These are phyloP conservation scores for Wickerhamomyces sydowiorum DNA, from an alignment of 805 yeast species.

Conservation along the genomic window DNA sequence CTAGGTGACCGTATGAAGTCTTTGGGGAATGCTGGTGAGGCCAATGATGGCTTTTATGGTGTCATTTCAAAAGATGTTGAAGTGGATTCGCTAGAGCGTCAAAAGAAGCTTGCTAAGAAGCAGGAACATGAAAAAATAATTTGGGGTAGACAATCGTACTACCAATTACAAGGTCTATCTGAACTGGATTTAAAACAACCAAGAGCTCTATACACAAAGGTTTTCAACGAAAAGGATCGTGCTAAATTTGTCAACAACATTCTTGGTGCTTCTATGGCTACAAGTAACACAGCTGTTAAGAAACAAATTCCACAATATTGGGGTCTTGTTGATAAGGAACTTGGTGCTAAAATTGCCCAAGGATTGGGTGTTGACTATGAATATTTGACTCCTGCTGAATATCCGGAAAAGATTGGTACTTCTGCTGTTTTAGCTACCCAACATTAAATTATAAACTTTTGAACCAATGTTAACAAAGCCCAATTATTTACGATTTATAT, in stretches of 20 bases:
- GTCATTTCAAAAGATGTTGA: constrained; percentile 25
- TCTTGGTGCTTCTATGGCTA: constrained; percentile 32
- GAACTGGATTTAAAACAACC: constrained; percentile 44
- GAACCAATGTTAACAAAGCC: too few relatives aligned
- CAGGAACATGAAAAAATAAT: constrained; percentile 31
- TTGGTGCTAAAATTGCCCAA: constrained; percentile 35
- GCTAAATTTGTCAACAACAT: constrained; percentile 31
- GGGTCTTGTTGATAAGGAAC: constrained; percentile 34
- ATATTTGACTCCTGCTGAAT: constrained; percentile 28
- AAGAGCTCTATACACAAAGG: constrained; percentile 35
- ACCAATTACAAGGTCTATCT: constrained; percentile 33
- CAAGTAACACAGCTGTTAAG: constrained; percentile 26
- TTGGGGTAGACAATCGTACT: constrained; percentile 31
- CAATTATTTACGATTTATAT: neutral
- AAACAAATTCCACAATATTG: constrained; percentile 34
- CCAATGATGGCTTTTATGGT: constrained; percentile 27
- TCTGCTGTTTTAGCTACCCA: constrained; percentile 6
- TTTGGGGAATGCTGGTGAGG: constrained; percentile 13
- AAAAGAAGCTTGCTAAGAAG: constrained; percentile 20
- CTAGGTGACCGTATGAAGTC: constrained; percentile 26
- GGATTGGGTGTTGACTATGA: constrained; percentile 34
- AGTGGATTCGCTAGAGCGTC: constrained; percentile 23
- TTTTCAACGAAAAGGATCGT: constrained; percentile 28
- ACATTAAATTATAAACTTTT: neutral
- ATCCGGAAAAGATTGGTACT: constrained; percentile 24